Conservation (phyloP, 2,329 filamentous ascomycete species). For the Colletotrichum shisoi region DNA sequence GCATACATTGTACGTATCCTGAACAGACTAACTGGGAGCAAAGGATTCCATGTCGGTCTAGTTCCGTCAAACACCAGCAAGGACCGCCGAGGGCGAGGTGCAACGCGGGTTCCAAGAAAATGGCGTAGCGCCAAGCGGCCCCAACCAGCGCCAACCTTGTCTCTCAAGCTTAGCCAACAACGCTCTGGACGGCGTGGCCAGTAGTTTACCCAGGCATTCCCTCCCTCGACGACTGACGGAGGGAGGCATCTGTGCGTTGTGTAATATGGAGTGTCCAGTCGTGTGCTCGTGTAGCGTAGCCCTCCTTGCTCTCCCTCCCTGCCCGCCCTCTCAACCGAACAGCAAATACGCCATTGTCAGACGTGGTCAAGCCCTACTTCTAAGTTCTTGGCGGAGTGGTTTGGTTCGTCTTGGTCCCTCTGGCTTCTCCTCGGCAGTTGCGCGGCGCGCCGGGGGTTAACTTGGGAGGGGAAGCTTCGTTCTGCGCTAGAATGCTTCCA, state of each 20-base stretch:
- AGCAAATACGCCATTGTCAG: slow-evolving; percentile 5
- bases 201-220: background rate
- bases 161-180: slow-evolving; percentile 20
- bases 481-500: slow-evolving; percentile 30
- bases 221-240: background rate
- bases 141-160: slow-evolving; percentile 26
- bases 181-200: background rate
- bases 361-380: slow-evolving; percentile 25
- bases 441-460: background rate
- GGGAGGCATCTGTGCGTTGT: background rate
- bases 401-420: background rate
- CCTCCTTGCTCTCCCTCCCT: background rate
- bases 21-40: background rate
- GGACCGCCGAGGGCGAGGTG: slow-evolving; percentile 21
- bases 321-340: no score
- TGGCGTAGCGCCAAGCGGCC: slow-evolving; percentile 30
- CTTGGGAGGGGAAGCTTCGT: slow-evolving; percentile 25
- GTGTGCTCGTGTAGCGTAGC: background rate
- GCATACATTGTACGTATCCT: background rate
- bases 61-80: slow-evolving; percentile 13
- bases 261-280: background rate
- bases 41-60: slow-evolving; percentile 9
- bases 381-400: slow-evolving; percentile 14
- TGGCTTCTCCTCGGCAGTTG: slow-evolving; percentile 23
- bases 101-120: slow-evolving; percentile 25